Conservation (phyloP, 1,139 yeast genomes). For the Taphrina communis region DNA sequence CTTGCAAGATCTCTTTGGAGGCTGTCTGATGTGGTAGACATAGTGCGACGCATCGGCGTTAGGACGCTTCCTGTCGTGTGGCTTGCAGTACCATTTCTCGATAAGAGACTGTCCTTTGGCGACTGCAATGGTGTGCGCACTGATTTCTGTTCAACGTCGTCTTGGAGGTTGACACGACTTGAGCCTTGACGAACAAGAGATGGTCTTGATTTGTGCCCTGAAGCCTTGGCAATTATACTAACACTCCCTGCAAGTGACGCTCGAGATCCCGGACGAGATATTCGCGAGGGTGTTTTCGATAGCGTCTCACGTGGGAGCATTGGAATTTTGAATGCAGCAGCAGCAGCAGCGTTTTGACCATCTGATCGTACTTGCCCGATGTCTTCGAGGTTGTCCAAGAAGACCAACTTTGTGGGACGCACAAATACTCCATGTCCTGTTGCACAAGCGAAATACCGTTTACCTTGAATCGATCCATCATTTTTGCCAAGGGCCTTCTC, state of each 20-base stretch:
- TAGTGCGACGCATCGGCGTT: background rate
- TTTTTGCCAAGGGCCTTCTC: constrained; percentile 70
- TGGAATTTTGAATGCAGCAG: constrained; percentile 10
- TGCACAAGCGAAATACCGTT: constrained; percentile 63
- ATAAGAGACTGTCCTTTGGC: background rate
- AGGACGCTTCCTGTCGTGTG: background rate
- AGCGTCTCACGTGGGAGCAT: background rate
- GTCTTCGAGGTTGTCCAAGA: background rate
- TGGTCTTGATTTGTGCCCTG: background rate
- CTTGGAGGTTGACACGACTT: background rate
- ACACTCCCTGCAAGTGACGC: background rate
- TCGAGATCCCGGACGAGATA: constrained; percentile 14
- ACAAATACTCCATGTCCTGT: constrained; percentile 60
- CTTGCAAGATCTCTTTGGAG: background rate
- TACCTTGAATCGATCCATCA: constrained; percentile 74
- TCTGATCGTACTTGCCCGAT: background rate
- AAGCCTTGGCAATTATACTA: background rate
- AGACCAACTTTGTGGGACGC: constrained; percentile 30
- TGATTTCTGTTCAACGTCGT: background rate
- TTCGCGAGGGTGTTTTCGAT: constrained; percentile 4
- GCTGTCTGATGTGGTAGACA: background rate
- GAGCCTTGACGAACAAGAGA: background rate
- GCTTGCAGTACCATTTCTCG: background rate
- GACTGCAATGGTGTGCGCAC: background rate
- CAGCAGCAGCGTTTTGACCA: background rate